These are phyloP conservation scores for Arachis stenosperma DNA, from an alignment of 306 rosid species.

Conservation along the genomic window DNA sequence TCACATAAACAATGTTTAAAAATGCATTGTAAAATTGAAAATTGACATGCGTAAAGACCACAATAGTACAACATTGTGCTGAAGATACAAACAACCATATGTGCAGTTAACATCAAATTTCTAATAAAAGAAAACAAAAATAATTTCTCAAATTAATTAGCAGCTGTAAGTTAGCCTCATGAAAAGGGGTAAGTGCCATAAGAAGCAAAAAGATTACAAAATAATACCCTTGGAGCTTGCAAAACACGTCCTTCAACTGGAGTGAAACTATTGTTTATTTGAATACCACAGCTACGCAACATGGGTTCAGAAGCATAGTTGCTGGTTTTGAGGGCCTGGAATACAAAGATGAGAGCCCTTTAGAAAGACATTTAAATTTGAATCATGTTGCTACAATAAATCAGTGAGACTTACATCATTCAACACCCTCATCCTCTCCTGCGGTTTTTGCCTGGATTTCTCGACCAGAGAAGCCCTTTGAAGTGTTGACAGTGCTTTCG, in stretches of 20 bases:
- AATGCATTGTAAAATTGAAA: background rate
- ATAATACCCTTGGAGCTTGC: conserved; percentile 79
- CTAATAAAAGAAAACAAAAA: background rate
- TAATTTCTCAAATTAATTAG: background rate
- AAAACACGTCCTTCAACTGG: conserved; percentile 90
- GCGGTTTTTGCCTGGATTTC: conserved; percentile 93
- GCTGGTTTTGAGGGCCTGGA: conserved; percentile 72
- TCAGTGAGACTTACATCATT: conserved; percentile 54
- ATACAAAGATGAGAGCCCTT: background rate
- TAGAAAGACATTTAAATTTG: background rate
- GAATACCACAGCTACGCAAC: conserved; percentile 70
- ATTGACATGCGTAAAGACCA: too few relatives aligned
- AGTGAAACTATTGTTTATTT: conserved; percentile 55
- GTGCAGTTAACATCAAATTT: background rate
- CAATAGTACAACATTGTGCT: too few relatives aligned
- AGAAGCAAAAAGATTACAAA: background rate
- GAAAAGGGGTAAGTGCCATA: too few relatives aligned
- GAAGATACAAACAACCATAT: background rate
- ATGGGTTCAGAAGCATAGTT: conserved; percentile 77
- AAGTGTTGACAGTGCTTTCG: conserved; percentile 76
- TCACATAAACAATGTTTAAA: background rate
- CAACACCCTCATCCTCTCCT: conserved; percentile 78
- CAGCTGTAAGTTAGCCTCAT: background rate
- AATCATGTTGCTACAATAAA: background rate
- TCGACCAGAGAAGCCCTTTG: conserved; percentile 88